Evolutionary conservation across 352 stramenopile species (phyloP).

Genomic region (Phytopythium boreale): DNA sequence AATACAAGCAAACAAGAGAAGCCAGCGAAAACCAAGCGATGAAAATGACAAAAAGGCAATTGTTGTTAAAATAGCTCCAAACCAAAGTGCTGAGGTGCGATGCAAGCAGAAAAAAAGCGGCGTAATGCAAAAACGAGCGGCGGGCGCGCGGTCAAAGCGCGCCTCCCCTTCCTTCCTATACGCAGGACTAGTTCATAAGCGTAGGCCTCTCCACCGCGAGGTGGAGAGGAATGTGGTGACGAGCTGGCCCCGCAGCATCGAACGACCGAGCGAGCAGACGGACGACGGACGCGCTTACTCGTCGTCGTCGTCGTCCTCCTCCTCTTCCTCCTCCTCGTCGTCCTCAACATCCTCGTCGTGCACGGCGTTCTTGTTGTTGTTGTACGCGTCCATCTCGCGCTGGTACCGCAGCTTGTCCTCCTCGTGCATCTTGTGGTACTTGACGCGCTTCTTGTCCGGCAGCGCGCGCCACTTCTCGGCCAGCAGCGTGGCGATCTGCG

Average conservation of each 20-base stretch:
- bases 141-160: neutral
- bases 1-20: too few species aligned
- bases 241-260: constrained; percentile 2
- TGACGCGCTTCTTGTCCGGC: constrained; percentile 90
- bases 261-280: neutral
- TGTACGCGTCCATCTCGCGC: constrained; percentile 90
- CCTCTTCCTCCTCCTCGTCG: constrained; percentile 70
- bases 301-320: constrained; percentile 62
- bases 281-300: constrained; percentile 34
- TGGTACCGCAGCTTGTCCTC: constrained; percentile 88
- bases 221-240: neutral
- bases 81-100: neutral
- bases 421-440: constrained; percentile 87
- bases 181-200: constrained; percentile 9
- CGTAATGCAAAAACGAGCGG: constrained; percentile 7
- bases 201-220: neutral
- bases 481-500: constrained; percentile 85
- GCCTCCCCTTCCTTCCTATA: constrained; percentile 3
- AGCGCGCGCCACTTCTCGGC: constrained; percentile 86
- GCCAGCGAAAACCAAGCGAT: too few species aligned
- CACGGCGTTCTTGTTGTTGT: constrained; percentile 41
- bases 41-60: neutral
- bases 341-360: constrained; percentile 39
- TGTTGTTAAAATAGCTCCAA: constrained; percentile 10
- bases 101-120: neutral